These are phyloP conservation scores for Chaetomium globosum DNA, from an alignment of 2,329 filamentous ascomycete species.

Conservation along the genomic window DNA sequence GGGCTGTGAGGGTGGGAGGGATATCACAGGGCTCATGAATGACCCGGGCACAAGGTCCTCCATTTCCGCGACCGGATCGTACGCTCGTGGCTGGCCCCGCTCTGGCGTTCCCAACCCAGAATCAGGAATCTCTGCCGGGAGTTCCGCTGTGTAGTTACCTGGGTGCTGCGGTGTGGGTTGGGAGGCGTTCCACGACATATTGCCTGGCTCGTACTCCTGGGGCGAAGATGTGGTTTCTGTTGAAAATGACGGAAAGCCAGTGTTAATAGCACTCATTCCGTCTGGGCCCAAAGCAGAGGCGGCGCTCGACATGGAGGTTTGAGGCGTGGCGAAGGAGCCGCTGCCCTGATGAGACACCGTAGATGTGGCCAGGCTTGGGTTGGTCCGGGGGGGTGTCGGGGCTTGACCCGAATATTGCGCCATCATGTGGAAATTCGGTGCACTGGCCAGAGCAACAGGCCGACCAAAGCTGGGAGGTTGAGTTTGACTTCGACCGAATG, in stretches of 20 bases:
- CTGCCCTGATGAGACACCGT: neutral
- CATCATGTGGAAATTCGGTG: too few species aligned
- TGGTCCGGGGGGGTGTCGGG: neutral
- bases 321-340: slow-evolving; percentile 9
- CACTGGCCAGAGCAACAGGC: neutral
- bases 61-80: neutral
- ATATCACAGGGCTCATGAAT: neutral
- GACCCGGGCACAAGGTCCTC: neutral
- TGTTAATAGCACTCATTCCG: neutral
- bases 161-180: neutral
- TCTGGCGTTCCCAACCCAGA: neutral
- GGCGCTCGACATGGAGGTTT: slow-evolving; percentile 13
- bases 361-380: neutral
- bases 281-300: neutral
- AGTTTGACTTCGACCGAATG: neutral
- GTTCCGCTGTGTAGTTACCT: neutral
- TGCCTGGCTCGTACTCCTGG: neutral
- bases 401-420: neutral
- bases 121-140: neutral
- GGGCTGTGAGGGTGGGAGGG: neutral
- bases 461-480: neutral
- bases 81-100: neutral
- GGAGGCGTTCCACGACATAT: slow-evolving; percentile 2
- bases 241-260: neutral
- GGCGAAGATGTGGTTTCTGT: slow-evolving; percentile 13